Evolutionary conservation across 2,329 filamentous ascomycete species (phyloP).

Genomic region (Emericellopsis cladophorae): DNA sequence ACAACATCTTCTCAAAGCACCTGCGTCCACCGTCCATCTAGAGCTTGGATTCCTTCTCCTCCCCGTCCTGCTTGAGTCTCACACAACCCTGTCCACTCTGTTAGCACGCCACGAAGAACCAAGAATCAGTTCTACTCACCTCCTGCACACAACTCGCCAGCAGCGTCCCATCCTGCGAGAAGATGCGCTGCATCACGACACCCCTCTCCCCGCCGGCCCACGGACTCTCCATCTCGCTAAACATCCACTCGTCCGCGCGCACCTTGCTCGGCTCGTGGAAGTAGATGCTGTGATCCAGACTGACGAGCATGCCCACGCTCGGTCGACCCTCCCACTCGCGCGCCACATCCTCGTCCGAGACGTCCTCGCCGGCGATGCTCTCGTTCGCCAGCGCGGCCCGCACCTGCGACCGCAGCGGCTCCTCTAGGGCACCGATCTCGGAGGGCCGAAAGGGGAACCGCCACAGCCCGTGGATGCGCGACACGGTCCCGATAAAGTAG

Average conservation of each 20-base stretch:
- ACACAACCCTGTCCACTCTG: conserved; percentile 30
- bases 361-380: conserved; percentile 16
- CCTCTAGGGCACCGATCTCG: conserved; percentile 37
- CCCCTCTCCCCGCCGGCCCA: conserved; percentile 71
- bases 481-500: conserved; percentile 85
- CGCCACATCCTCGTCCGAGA: conserved; percentile 8
- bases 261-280: conserved; percentile 49
- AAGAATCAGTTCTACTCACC: conserved; percentile 26
- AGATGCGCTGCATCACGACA: conserved; percentile 65
- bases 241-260: conserved; percentile 62
- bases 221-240: conserved; percentile 66
- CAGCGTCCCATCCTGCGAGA: conserved; percentile 55
- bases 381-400: conserved; percentile 26
- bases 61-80: conserved; percentile 29
- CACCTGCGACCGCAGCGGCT: conserved; percentile 21
- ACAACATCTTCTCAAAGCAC: too few species aligned
- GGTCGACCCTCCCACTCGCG: conserved; percentile 39
- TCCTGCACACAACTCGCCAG: conserved; percentile 74
- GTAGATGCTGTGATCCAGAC: conserved; percentile 63
- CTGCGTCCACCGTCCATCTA: conserved; percentile 4
- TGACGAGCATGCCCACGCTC: conserved; percentile 73
- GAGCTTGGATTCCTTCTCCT: conserved; percentile 19
- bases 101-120: neutral
- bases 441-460: conserved; percentile 47
- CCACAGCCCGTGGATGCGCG: conserved; percentile 70